These are phyloP conservation scores for Trametes meyenii DNA, from an alignment of 768 basidiomycete species.

Conservation along the genomic window DNA sequence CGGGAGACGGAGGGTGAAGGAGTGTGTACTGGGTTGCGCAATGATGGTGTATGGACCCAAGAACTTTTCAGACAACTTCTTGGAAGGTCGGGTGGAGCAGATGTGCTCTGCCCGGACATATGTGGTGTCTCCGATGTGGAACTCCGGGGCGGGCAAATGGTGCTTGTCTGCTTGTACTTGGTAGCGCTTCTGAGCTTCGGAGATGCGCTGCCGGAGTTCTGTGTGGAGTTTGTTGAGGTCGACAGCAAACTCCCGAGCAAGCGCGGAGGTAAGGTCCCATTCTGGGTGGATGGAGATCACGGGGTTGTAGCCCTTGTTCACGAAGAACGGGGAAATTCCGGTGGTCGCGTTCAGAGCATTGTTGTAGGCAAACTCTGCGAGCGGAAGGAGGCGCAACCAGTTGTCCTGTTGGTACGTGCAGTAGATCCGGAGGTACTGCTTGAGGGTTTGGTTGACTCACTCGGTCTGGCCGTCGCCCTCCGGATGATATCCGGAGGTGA, in stretches of 20 bases:
- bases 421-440: slow-evolving; percentile 38
- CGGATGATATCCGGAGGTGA: slow-evolving; percentile 23
- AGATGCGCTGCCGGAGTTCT: slow-evolving; percentile 12
- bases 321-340: slow-evolving; percentile 12
- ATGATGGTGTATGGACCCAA: too few relatives aligned
- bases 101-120: background rate
- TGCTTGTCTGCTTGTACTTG: slow-evolving; percentile 10
- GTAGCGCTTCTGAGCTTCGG: slow-evolving; percentile 24
- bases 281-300: slow-evolving; percentile 23
- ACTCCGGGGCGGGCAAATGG: slow-evolving; percentile 2
- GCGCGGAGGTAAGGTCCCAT: slow-evolving; percentile 19
- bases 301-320: slow-evolving; percentile 22
- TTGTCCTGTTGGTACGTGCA: background rate
- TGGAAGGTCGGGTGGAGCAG: too few relatives aligned
- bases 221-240: too few relatives aligned
- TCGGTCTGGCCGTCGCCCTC: slow-evolving; percentile 45
- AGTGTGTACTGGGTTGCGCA: slow-evolving; percentile 15
- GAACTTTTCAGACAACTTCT: too few relatives aligned
- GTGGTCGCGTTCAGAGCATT: background rate
- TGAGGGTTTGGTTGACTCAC: slow-evolving; percentile 41
- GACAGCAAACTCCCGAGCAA: too few relatives aligned
- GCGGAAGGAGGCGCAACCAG: background rate
- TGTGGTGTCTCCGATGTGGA: background rate
- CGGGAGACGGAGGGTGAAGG: slow-evolving; percentile 27
- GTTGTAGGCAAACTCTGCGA: background rate